These are phyloP conservation scores for Solanum hybrid DNA, from an alignment of 305 asterid genomes.

Conservation along the genomic window DNA sequence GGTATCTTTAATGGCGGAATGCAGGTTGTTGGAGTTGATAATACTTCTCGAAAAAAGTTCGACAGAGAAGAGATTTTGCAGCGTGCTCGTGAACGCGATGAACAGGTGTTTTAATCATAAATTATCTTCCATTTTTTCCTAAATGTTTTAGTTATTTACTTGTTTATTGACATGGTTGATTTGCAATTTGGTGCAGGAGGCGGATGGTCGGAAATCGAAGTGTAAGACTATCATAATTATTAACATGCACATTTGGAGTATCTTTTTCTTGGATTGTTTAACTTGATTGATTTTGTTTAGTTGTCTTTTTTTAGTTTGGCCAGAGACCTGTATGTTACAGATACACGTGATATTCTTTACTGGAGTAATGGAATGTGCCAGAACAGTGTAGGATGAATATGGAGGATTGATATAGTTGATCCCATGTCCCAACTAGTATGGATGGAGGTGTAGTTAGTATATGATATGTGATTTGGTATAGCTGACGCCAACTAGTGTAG, in stretches of 20 bases:
- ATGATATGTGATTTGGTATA: neutral
- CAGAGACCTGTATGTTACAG: neutral
- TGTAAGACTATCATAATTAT: conserved; percentile 27
- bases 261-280: neutral
- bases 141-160: neutral
- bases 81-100: conserved; percentile 92
- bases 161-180: neutral
- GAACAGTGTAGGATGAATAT: neutral
- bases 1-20: neutral
- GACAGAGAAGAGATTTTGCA: conserved; percentile 78
- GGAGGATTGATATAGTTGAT: neutral
- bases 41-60: conserved; percentile 81
- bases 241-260: neutral
- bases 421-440: neutral
- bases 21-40: conserved; percentile 83
- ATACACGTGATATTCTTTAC: neutral
- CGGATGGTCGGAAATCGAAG: conserved; percentile 53
- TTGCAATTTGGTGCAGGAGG: conserved; percentile 42
- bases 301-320: neutral
- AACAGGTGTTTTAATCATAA: conserved; percentile 30
- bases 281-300: neutral
- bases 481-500: neutral
- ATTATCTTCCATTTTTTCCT: neutral
- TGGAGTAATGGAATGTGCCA: neutral
- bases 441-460: neutral